These are phyloP conservation scores for Truncatella angustata DNA, from an alignment of 2,329 filamentous ascomycete genomes.

Conservation along the genomic window DNA sequence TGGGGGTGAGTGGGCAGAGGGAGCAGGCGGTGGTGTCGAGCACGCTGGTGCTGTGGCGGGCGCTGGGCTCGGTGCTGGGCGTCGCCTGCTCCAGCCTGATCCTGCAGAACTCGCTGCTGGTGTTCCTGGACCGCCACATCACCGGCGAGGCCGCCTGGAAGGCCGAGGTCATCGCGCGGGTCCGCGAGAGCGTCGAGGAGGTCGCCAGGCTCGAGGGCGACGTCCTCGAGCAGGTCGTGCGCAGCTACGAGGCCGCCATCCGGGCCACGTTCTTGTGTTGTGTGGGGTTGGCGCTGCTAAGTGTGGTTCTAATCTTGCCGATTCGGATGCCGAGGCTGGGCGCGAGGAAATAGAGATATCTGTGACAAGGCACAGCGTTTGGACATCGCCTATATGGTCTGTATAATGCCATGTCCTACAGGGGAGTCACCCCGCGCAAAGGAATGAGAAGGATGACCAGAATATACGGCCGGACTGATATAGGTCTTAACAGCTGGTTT, in stretches of 20 bases:
- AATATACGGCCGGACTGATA: too few relatives aligned
- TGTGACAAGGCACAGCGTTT: too few relatives aligned
- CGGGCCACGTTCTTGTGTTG: conserved; percentile 45
- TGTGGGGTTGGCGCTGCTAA: conserved; percentile 44
- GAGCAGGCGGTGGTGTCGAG: conserved; percentile 69
- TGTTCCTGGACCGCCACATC: conserved; percentile 58
- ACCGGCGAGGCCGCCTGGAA: conserved; percentile 51
- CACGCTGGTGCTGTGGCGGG: conserved; percentile 70
- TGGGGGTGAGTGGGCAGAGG: conserved; percentile 56
- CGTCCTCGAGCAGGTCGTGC: conserved; percentile 52
- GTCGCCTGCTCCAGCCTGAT: conserved; percentile 69
- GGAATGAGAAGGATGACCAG: too few relatives aligned
- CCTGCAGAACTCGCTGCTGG: conserved; percentile 67
- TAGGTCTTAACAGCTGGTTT: too few relatives aligned
- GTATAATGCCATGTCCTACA: too few relatives aligned
- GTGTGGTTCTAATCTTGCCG: conserved; percentile 46
- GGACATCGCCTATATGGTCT: too few relatives aligned
- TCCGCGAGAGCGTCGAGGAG: conserved; percentile 54
- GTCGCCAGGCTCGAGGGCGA: conserved; percentile 36
- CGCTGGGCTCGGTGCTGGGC: conserved; percentile 71
- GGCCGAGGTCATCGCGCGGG: conserved; percentile 49
- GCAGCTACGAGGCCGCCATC: conserved; percentile 52
- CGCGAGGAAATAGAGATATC: conserved; percentile 40
- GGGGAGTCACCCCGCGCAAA: too few relatives aligned
- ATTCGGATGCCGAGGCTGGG: conserved; percentile 55